Base-by-base conservation (phyloP, 306 rosid species). In the Cucurbita moschata region DNA sequence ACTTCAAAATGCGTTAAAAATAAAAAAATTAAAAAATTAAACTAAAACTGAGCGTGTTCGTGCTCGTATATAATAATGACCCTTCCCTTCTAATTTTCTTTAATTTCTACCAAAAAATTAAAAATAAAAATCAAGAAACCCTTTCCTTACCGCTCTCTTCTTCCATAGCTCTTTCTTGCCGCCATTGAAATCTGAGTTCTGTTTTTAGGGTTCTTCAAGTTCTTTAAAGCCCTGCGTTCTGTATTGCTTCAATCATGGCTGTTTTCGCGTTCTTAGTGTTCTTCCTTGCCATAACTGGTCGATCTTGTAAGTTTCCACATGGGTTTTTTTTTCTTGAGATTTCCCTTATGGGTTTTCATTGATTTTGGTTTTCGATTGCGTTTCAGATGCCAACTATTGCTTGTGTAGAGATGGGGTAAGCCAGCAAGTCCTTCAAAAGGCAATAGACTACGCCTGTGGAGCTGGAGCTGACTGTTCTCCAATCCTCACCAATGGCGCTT, bases 391-490 rank as follows among this genome's bases (percentile, higher is more conserved):
- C 43, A 67, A 79, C 43, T 95, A 88, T 72, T 95, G 99, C 77
- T 1, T 95, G 11, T 95, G 99, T 72, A 91, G 80, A 82, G 97
- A 91, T 81, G 97, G 97, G 58, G 68, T 83, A 1, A 62, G 82
- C 35, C 89, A 88, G 40, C 86, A 82, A 80, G 18, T 6, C 21
- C 90, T 91, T 60, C 99, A 95, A 80, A 95, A 84, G 81, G 76
- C 88, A 8, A 73, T 95, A 62, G 99, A 95, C 73, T 95, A 91
- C 80, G 99, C 99, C 11, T 95, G 99, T 81, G 99, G 99, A 76
- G 86, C 87, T 42, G 99, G 99, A 67, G 99, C 97, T 76, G 99
- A 95, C 44, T 95, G 99, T 30, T n/a, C 82, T 6, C 82, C 87
- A 3, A 85, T 95, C 79, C 0, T n/a, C 6, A 85, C 85, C 62